A percentile compares a stretch with the other conserved stretches of the same genome.
These are phyloP conservation scores for Oryza brachyantha DNA, from an alignment of 176 grass and related monocot species.

Conservation along the genomic window DNA sequence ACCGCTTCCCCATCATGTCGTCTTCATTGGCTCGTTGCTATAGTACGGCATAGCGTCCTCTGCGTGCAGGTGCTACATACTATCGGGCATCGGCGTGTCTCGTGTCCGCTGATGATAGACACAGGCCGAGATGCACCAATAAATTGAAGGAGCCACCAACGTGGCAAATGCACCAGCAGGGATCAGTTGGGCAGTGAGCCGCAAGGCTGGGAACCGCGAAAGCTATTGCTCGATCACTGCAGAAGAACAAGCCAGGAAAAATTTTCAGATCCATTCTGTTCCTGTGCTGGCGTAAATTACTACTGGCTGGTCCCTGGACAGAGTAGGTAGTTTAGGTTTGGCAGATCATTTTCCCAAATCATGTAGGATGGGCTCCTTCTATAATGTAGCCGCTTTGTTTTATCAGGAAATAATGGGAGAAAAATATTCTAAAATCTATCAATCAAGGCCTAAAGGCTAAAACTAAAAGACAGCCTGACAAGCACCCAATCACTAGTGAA, in stretches of 20 bases:
- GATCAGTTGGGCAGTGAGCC: background rate
- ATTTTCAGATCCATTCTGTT: background rate
- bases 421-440: background rate
- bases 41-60: background rate
- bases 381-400: background rate
- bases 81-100: background rate
- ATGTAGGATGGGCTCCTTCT: background rate
- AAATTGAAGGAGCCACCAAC: conserved; percentile 23
- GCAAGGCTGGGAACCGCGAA: background rate
- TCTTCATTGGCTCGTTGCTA: background rate
- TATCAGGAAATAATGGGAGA: background rate
- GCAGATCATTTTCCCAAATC: background rate
- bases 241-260: background rate
- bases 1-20: background rate
- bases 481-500: conserved; percentile 13
- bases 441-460: background rate
- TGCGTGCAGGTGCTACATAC: background rate
- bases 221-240: background rate
- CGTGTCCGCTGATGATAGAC: conserved; percentile 10
- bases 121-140: conserved; percentile 23
- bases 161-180: background rate
- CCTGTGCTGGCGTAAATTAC: background rate
- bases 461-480: conserved; percentile 16
- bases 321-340: background rate
- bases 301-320: background rate